Conservation (phyloP, 2,329 filamentous ascomycete species). For the Arthrinium puccinioides region DNA sequence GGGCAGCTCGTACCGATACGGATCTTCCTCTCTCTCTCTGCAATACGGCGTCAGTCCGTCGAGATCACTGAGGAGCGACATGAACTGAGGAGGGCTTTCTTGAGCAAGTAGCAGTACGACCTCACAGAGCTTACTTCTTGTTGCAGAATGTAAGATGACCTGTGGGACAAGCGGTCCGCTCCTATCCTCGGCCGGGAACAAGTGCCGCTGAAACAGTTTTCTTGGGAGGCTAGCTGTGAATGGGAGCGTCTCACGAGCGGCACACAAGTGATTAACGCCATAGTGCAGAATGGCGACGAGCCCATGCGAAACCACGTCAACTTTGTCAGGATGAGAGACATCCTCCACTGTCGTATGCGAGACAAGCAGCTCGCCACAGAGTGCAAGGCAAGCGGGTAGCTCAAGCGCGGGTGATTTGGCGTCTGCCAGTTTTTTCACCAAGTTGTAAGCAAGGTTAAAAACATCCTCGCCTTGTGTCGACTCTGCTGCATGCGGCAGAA, state of each 20-base stretch:
- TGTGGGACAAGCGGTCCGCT: conserved; percentile 23
- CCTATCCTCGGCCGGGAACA: conserved; percentile 51
- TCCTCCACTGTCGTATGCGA: conserved; percentile 22
- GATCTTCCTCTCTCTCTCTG: conserved; percentile 32
- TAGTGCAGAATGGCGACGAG: conserved; percentile 27
- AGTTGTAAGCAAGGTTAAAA: conserved; percentile 15
- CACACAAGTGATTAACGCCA: conserved; percentile 18
- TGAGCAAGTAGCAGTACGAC: conserved; percentile 51
- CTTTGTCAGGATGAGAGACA: conserved; percentile 27
- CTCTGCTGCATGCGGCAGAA: conserved; percentile 28
- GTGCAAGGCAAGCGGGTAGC: conserved; percentile 13
- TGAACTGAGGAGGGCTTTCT: conserved; percentile 40
- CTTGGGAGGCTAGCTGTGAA: conserved; percentile 26
- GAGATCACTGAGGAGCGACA: conserved; percentile 43
- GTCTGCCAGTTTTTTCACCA: conserved; percentile 20
- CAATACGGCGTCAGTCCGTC: conserved; percentile 43
- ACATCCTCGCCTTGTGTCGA: conserved; percentile 35
- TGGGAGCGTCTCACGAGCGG: conserved; percentile 11
- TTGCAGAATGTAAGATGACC: conserved; percentile 43
- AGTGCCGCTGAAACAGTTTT: conserved; percentile 53
- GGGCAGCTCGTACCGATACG: conserved; percentile 55
- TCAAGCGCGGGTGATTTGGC: conserved; percentile 15
- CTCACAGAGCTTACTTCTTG: conserved; percentile 52
- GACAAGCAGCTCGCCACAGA: conserved; percentile 17
- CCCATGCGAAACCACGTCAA: conserved; percentile 28